These are phyloP conservation scores for Mortierella antarctica DNA, from an alignment of 192 early-diverging fungal genomes.

Conservation along the genomic window DNA sequence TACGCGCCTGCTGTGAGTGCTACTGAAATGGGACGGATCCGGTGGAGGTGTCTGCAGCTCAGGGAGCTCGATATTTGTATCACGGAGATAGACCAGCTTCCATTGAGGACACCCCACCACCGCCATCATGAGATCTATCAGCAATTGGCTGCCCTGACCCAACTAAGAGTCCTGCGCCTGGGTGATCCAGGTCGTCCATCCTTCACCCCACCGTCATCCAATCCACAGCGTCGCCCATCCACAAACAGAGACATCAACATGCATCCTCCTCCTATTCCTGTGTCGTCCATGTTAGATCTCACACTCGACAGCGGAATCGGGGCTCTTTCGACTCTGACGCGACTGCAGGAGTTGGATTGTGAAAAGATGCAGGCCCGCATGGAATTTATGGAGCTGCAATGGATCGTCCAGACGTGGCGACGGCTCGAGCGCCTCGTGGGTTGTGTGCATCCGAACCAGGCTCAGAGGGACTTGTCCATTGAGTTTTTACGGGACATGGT, in stretches of 20 bases:
- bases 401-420: conserved; percentile 17
- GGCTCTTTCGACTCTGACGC: conserved; percentile 13
- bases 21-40: neutral
- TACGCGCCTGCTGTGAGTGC: conserved; percentile 22
- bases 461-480: conserved; percentile 17
- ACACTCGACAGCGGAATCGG: conserved; percentile 21
- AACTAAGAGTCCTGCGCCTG: conserved; percentile 15
- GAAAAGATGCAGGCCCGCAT: conserved; percentile 13
- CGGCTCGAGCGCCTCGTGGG: conserved; percentile 4
- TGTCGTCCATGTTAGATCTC: neutral
- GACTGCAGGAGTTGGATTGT: conserved; percentile 2
- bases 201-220: no score
- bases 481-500: conserved; percentile 7
- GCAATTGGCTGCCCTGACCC: conserved; percentile 11
- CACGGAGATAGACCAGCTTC: conserved; percentile 11
- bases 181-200: conserved; percentile 4
- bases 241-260: no score
- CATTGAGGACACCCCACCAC: neutral
- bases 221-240: no score
- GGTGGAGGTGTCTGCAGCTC: conserved; percentile 13
- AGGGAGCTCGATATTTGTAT: conserved; percentile 24
- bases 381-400: conserved; percentile 25
- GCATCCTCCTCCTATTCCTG: no score
- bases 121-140: conserved; percentile 1
- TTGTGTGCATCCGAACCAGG: conserved; percentile 9